Conservation (phyloP, 176 grass and related monocot genomes). For the Oryza meridionalis region DNA sequence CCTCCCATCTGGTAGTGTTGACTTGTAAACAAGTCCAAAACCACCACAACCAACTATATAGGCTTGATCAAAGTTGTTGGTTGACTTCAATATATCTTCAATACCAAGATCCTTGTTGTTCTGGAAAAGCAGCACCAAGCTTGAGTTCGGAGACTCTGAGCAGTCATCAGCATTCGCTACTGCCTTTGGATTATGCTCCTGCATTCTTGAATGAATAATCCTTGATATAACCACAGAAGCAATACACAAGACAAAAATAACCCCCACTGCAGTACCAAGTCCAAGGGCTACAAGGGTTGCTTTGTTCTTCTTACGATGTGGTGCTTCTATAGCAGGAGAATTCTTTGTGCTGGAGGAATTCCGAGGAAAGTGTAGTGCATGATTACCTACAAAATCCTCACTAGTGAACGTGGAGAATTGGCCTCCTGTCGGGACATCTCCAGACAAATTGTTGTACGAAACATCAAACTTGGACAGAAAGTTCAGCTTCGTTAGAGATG, state of each 20-base stretch:
- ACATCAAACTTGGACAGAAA: slow-evolving; percentile 89
- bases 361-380: slow-evolving; percentile 53
- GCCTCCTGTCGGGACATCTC: slow-evolving; percentile 72
- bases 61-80: slow-evolving; percentile 88
- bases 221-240: slow-evolving; percentile 55
- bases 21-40: slow-evolving; percentile 92
- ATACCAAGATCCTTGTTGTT: slow-evolving; percentile 80
- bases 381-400: slow-evolving; percentile 74
- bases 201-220: slow-evolving; percentile 54
- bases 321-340: neutral
- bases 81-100: slow-evolving; percentile 81
- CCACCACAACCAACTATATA: slow-evolving; percentile 90
- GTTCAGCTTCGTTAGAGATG: slow-evolving; percentile 66
- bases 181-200: slow-evolving; percentile 72
- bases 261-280: slow-evolving; percentile 62
- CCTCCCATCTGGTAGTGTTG: slow-evolving; percentile 66
- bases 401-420: slow-evolving; percentile 76
- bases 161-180: slow-evolving; percentile 80
- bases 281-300: slow-evolving; percentile 43
- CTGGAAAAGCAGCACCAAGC: slow-evolving; percentile 89
- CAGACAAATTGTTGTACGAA: slow-evolving; percentile 68
- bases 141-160: slow-evolving; percentile 56
- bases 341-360: slow-evolving; percentile 31
- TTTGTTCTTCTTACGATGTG: slow-evolving; percentile 48
- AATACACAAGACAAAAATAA: slow-evolving; percentile 46